Evolutionary conservation across 352 stramenopile genomes (phyloP).

Genomic region (Thraustochytrium sp.): DNA sequence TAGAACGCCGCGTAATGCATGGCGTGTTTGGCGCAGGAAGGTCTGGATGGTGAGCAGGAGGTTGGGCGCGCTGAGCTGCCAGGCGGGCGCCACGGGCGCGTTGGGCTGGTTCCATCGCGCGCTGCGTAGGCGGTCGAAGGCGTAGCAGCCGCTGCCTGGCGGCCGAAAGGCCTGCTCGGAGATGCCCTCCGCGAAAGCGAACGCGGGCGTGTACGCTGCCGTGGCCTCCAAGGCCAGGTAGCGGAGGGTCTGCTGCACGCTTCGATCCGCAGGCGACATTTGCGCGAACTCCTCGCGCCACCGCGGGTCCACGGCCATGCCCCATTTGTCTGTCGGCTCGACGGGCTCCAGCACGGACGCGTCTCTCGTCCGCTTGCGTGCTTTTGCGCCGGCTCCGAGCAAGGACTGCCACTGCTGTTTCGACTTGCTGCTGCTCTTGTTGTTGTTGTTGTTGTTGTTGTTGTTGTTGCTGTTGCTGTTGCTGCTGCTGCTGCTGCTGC

Average conservation of each 20-base stretch:
- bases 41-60: not conserved
- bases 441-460: no score
- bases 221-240: not conserved
- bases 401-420: no score
- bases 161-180: conserved; percentile 6
- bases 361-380: not conserved
- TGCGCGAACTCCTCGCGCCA: not conserved
- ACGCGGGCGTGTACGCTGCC: not conserved
- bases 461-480: no score
- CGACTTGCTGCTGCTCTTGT: no score
- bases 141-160: not conserved
- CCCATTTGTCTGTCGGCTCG: not conserved
- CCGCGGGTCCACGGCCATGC: not conserved
- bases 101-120: not conserved
- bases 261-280: not conserved
- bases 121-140: not conserved
- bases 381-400: not conserved
- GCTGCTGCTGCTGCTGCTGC: no score
- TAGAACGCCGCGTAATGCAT: not conserved
- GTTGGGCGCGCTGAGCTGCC: not conserved
- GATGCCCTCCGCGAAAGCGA: not conserved
- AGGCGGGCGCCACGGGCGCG: not conserved
- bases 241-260: not conserved
- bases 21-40: not conserved
- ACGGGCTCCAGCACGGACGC: not conserved